Evolutionary conservation across 2,329 filamentous ascomycete genomes (phyloP).

Genomic region (Mycosphaerelloides madeirae): DNA sequence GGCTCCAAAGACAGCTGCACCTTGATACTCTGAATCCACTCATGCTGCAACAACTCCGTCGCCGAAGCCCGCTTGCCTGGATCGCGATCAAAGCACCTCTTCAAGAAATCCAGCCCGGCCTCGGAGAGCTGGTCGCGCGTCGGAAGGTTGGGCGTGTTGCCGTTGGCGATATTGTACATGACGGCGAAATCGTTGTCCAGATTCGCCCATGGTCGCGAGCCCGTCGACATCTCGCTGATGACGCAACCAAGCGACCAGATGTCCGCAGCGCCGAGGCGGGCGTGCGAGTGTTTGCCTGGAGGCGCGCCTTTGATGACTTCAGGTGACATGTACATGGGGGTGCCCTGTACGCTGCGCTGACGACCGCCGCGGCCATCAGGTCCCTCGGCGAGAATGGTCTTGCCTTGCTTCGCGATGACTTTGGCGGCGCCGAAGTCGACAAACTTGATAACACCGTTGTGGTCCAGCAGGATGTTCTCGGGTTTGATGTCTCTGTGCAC

Average conservation of each 20-base stretch:
- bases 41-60: constrained; percentile 85
- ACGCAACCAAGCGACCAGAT: constrained; percentile 97
- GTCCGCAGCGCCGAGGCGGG: constrained; percentile 81
- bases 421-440: constrained; percentile 98
- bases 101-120: constrained; percentile 80
- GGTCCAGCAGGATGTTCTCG: constrained; percentile 92
- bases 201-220: constrained; percentile 86
- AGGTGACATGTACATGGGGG: constrained; percentile 99
- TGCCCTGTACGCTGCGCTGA: constrained; percentile 87
- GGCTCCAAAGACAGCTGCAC: constrained; percentile 46
- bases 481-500: constrained; percentile 97
- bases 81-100: constrained; percentile 80
- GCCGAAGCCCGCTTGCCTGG: constrained; percentile 74
- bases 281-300: constrained; percentile 61
- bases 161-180: constrained; percentile 99
- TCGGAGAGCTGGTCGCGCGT: constrained; percentile 76
- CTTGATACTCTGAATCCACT: constrained; percentile 64
- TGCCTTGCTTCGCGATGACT: constrained; percentile 88
- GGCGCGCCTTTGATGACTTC: constrained; percentile 81
- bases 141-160: constrained; percentile 84
- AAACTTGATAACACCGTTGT: constrained; percentile 98
- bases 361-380: constrained; percentile 30
- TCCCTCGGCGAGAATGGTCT: constrained; percentile 64
- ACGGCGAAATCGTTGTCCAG: constrained; percentile 99
- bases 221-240: constrained; percentile 95